Percentiles rank a stretch among this genome's conserved stretches.
Conservation (phyloP, 2,329 filamentous ascomycete genomes). For the Alternaria novae-zelandiae region DNA sequence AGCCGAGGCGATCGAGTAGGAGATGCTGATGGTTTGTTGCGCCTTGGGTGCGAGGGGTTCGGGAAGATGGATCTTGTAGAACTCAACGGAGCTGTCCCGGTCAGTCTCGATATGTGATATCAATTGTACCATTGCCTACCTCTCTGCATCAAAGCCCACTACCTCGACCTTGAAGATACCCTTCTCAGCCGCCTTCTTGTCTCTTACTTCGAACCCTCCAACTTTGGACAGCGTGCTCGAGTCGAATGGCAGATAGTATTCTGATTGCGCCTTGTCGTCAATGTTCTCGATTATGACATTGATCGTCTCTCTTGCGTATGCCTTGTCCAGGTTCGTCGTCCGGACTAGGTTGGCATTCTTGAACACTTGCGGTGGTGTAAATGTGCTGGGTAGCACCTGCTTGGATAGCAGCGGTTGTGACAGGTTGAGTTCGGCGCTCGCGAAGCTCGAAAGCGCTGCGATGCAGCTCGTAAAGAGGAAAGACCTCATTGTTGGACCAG, state of each 20-base stretch:
- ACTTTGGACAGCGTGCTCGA: constrained; percentile 75
- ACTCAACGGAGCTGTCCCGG: constrained; percentile 60
- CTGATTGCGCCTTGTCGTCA: constrained; percentile 76
- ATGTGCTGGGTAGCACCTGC: constrained; percentile 60
- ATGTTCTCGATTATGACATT: constrained; percentile 95
- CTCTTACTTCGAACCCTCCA: constrained; percentile 87
- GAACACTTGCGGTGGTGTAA: constrained; percentile 89
- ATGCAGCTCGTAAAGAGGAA: constrained; percentile 50
- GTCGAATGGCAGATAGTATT: constrained; percentile 92
- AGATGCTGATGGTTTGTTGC: constrained; percentile 86
- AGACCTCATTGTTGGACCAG: constrained; percentile 50
- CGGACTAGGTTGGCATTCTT: constrained; percentile 92
- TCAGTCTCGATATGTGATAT: background rate
- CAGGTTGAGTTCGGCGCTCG: constrained; percentile 63
- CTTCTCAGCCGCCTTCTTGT: constrained; percentile 79
- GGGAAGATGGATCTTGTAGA: constrained; percentile 83
- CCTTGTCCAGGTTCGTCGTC: constrained; percentile 90
- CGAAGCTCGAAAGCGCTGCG: constrained; percentile 67
- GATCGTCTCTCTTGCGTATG: constrained; percentile 85
- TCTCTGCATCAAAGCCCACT: constrained; percentile 64
- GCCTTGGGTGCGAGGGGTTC: constrained; percentile 74
- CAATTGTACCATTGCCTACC: constrained; percentile 47
- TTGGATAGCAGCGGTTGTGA: constrained; percentile 62
- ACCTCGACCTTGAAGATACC: constrained; percentile 72
- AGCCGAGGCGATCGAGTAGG: constrained; percentile 80